phyloP scores from a whole-genome alignment of 768 basidiomycete genomes.

The Holtermanniella nyarrowii region DNA sequence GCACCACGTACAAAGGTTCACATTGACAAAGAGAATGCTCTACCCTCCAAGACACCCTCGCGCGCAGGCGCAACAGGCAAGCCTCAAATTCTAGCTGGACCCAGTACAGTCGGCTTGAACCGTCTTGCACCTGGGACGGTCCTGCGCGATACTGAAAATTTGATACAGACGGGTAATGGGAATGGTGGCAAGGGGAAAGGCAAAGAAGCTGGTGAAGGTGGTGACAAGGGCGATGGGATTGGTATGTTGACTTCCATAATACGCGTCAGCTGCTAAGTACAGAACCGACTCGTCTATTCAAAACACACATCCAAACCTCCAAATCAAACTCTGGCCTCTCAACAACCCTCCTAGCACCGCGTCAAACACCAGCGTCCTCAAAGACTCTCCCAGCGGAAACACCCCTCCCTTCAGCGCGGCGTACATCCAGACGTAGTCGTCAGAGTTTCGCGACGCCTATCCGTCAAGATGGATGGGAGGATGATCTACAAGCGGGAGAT shows the following conservation, averaged over 20 bases:
- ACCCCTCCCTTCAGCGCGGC: slow-evolving; percentile 26
- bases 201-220: too few species aligned
- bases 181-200: slow-evolving; percentile 20
- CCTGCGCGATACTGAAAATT: slow-evolving; percentile 22
- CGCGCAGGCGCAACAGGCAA: slow-evolving; percentile 4
- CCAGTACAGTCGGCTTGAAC: slow-evolving; percentile 7
- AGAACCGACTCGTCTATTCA: slow-evolving; percentile 32
- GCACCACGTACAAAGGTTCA: slow-evolving; percentile 17
- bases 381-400: slow-evolving; percentile 11
- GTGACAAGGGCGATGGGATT: too few species aligned
- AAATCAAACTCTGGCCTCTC: slow-evolving; percentile 23
- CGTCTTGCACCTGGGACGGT: slow-evolving; percentile 22
- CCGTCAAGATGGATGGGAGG: slow-evolving; percentile 21
- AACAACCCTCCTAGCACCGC: too few species aligned
- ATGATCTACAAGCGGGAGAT: slow-evolving; percentile 20
- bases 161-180: slow-evolving; percentile 1
- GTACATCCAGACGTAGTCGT: slow-evolving; percentile 18
- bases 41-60: slow-evolving; percentile 31
- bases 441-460: slow-evolving; percentile 21
- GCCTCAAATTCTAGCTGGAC: background rate
- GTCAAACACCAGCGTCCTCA: too few species aligned
- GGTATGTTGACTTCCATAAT: slow-evolving; percentile 21
- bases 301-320: slow-evolving; percentile 19
- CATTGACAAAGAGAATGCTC: slow-evolving; percentile 28
- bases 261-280: slow-evolving; percentile 1